Evolutionary conservation across 257 asterid genomes (phyloP), one percentile per base, ranked within the genome.

Genomic region (Pogostemon cablin): DNA sequence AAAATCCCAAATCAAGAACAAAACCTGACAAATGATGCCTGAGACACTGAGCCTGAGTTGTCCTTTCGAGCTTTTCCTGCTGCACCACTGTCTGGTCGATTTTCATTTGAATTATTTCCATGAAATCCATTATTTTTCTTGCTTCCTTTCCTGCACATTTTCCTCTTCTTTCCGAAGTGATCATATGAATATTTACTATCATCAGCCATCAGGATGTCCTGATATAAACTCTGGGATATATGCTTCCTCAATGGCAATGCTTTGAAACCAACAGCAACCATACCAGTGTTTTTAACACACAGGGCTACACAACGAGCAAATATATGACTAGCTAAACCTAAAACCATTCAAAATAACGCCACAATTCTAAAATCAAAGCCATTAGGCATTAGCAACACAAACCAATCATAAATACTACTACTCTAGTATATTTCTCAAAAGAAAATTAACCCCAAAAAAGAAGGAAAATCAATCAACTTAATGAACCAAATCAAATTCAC

Each of bases 21-120:
- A n/a, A 61, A 81, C 99, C 97, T 91, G 87, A 91, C 61, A 70
- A 87, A 82, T 20, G 91, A 82, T 65, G 87, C 78, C 47, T 83
- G 75, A 5, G 70, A 69, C 37, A 12, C 69, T 32, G 83, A 69
- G 62, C 57, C 59, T 11, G 74, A 47, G 38, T 73, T 82, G 52
- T 84, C 81, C 65, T 75, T 78, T 42, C 43, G 70, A 80, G 69
- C 37, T 52, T 66, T 86, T 52, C 56, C 47, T 8, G 56, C 48
- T 25, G 61, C 78, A 2, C 79, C 82, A 59, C 80, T 25, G 32
- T 25, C 79, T 3, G 79, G 75, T 12, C 35, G 79, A 54, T 77
- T 76, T 77, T 74, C 79, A 12, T 74, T 58, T 1, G 82, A 77
- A 75, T 53, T 74, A 62, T 73, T 84, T 62, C 86, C 77, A 59